Evolutionary conservation across 768 basidiomycete species (phyloP).

Genomic region (Cytidiella melzeri): DNA sequence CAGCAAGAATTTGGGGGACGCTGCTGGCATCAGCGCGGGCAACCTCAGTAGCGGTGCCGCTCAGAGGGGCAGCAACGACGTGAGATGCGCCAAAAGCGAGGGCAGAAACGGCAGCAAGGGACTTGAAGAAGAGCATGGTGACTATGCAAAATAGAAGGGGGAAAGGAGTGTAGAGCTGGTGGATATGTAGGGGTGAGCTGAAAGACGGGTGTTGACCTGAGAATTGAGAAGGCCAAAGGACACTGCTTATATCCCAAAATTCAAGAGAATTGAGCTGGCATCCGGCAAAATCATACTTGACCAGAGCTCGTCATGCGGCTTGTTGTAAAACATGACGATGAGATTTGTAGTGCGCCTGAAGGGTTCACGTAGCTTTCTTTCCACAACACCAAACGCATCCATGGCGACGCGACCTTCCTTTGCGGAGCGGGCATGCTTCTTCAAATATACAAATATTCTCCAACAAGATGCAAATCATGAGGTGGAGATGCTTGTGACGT

Average conservation of each 20-base stretch:
- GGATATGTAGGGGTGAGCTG: constrained; percentile 12
- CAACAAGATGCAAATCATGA: too few species aligned
- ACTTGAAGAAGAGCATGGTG: constrained; percentile 31
- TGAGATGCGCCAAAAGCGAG: constrained; percentile 23
- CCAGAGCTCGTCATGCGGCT: too few species aligned
- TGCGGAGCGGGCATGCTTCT: not conserved
- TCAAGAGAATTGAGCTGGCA: too few species aligned
- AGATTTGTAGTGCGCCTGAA: too few species aligned
- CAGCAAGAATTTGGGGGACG: constrained; percentile 23
- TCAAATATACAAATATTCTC: too few species aligned
- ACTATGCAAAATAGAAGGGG: not conserved
- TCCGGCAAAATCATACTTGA: too few species aligned
- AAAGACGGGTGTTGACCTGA: constrained; percentile 6
- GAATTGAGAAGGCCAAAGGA: constrained; percentile 7
- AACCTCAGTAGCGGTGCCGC: constrained; percentile 11
- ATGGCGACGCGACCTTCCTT: not conserved
- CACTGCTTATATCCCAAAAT: not conserved
- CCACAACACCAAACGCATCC: not conserved
- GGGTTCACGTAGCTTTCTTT: not conserved
- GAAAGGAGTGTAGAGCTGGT: constrained; percentile 23
- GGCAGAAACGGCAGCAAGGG: constrained; percentile 17
- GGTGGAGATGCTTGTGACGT: too few species aligned
- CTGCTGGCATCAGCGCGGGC: constrained; percentile 9
- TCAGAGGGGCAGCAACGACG: constrained; percentile 3
- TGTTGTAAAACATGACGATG: too few species aligned